Percentiles rank a stretch among this genome's conserved stretches.
phyloP scores from a whole-genome alignment of 176 grass and related monocot genomes.

The Elaeis guineensis region DNA sequence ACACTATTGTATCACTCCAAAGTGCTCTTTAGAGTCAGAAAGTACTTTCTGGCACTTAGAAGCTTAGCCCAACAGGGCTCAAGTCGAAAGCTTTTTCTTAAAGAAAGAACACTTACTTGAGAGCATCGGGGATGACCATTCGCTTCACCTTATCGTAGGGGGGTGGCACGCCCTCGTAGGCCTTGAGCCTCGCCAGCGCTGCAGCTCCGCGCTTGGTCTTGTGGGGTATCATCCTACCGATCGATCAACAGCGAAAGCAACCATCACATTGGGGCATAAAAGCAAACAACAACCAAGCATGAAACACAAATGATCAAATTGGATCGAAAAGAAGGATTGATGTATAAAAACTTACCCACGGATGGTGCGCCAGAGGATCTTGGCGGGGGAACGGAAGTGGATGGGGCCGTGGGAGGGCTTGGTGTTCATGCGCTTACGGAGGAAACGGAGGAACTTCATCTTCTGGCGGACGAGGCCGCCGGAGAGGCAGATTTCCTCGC shows the following conservation, averaged over 20 bases:
- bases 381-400: conserved; percentile 74
- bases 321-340: no score
- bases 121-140: conserved; percentile 86
- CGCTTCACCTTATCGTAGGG: conserved; percentile 86
- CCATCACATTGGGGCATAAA: no score
- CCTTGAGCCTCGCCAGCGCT: conserved; percentile 78
- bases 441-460: conserved; percentile 95
- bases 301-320: no score
- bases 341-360: conserved; percentile 35
- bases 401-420: conserved; percentile 89
- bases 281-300: no score
- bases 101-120: no score
- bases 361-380: conserved; percentile 91
- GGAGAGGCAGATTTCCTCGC: conserved; percentile 93
- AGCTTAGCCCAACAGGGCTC: no score
- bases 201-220: conserved; percentile 89
- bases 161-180: conserved; percentile 79
- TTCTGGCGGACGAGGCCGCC: conserved; percentile 83
- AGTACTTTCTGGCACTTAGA: no score
- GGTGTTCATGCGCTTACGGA: conserved; percentile 95
- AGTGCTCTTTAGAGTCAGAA: no score
- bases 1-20: no score
- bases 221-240: conserved; percentile 86
- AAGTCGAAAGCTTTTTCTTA: no score
- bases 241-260: no score